Evolutionary conservation across 495 filamentous ascomycete species (phyloP), one percentile per base, ranked within the genome.

Genomic region (Podospora fimiseda): DNA sequence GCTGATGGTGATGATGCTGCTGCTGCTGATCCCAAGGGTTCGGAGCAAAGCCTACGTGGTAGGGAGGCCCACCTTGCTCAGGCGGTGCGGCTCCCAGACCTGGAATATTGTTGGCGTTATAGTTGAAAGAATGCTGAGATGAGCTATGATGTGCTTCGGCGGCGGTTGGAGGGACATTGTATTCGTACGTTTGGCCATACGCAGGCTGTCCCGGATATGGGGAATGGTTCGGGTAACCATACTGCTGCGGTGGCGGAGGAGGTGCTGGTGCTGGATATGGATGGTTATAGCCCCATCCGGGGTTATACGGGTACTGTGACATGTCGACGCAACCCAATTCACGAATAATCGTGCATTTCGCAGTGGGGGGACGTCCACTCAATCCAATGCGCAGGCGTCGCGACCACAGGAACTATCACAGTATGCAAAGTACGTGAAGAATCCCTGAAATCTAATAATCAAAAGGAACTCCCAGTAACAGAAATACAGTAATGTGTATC

Each of bases 21-120:
- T 40, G 24, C 14, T 36, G 38, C 5, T 50, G 60, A 37, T 22
- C 8, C 60, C 60, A 62, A 24, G 23, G n/a, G 3, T 42, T n/a
- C 9, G 41, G 16, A 9, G 19, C 41, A 14, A 39, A 45, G 0
- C 49, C 23, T 30, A 40, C 33, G 19, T 15, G 14, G 16, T 47
- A 48, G 0, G 52, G 24, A 15, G 42, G 8, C 16, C 42, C 48
- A 11, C 15, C 47, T 4, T 56, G 47, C 14, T n/a, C n/a, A n/a
- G n/a, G 53, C 33, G 0, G 61, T 21, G 11, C 56, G 48, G 73
- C 62, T 15, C 69, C 72, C 27, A 76, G 58, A 1, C 73, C 73
- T 8, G 73, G 73, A 24, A 76, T 76, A 36, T 57, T 59, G 11
- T 50, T 65, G 1, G 70, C 60, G 47, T 75, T 76, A 40, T 66